Base-by-base conservation (phyloP, 805 yeast species). In the Teunomyces lycoperdinae region DNA sequence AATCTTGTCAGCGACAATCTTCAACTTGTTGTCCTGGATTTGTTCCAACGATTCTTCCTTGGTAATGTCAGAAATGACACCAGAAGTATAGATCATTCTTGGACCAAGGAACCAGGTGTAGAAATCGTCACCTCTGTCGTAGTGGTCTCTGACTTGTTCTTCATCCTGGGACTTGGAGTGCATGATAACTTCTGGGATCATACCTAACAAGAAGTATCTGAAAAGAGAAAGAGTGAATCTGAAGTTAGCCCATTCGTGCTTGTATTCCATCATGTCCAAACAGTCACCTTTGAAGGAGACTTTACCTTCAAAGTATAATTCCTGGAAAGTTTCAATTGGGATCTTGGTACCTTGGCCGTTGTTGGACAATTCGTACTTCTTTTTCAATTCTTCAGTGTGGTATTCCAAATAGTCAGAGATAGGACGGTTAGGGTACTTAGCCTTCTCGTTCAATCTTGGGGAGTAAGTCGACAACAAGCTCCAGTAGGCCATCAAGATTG, bases 51-150 rank as follows among this genome's bases (percentile, higher is more conserved):
- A 61, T 74, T 89, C 96, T 63, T 81, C 70, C 9, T 58, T 54
- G 6, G 69, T 45, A n/a, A 58, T 47, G 66, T 89, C 96, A 52
- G 81, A 65, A 61, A 90, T 83, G 46, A 87, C 73, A 63, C 97
- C 96, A 17, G 92, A 83, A 32, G 97, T 90, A 74, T 89, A 90
- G 66, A 90, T 78, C 96, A 89, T 89, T 70, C 96, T 83, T 53
- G 96, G 94, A 51, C 96, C 97, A 58, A 89, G 75, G 76, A 89
- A 89, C 95, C 95, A 89, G 47, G 90, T 73, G 79, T 90, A 90
- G 70, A 89, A 89, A 70, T 90, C 96, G 64, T 89, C 96, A 68
- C 97, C 96, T 59, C 97, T 87, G 75, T 90, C 97, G 68, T 89
- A 89, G 73, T 89, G 96, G 62, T 87, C 96, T 70, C 96, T 83